phyloP scores from a whole-genome alignment of 352 stramenopile genomes.

The Pythium aphanidermatum region DNA sequence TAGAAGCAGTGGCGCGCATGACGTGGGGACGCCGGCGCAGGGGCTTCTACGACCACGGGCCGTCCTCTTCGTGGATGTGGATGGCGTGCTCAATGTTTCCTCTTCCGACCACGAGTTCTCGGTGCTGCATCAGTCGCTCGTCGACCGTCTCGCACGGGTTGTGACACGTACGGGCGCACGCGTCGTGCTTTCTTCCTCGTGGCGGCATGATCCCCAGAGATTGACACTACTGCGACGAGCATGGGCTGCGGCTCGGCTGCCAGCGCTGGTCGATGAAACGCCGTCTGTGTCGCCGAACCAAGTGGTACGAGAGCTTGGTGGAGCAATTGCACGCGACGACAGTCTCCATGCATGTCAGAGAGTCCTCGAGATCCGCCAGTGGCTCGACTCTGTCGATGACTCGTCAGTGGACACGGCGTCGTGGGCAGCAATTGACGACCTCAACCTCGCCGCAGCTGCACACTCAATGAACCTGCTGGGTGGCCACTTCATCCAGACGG shows the following conservation, averaged over 20 bases:
- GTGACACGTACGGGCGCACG: not conserved
- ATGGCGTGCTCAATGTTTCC: constrained; percentile 11
- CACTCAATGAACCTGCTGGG: not conserved
- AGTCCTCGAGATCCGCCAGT: constrained; percentile 9
- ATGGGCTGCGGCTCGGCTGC: not conserved
- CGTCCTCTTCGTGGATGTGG: constrained; percentile 12
- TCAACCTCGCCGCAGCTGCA: constrained; percentile 1
- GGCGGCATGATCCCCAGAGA: constrained; percentile 9
- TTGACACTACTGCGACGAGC: constrained; percentile 2
- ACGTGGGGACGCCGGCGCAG: not conserved
- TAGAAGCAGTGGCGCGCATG: constrained; percentile 1
- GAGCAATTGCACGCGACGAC: not conserved
- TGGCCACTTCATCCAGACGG: not conserved
- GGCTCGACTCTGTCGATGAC: not conserved
- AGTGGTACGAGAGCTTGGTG: no score
- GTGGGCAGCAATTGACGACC: constrained; percentile 7
- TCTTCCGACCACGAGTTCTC: not conserved
- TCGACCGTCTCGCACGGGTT: constrained; percentile 3
- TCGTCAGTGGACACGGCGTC: not conserved
- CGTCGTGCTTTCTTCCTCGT: constrained; percentile 14
- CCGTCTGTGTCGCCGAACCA: not conserved
- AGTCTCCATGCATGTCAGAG: not conserved
- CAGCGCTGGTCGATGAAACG: not conserved
- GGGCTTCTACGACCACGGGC: not conserved
- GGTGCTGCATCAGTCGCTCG: constrained; percentile 1